These are phyloP conservation scores for Aspergillus ellipticus DNA, from an alignment of 495 filamentous ascomycete genomes.

Conservation along the genomic window DNA sequence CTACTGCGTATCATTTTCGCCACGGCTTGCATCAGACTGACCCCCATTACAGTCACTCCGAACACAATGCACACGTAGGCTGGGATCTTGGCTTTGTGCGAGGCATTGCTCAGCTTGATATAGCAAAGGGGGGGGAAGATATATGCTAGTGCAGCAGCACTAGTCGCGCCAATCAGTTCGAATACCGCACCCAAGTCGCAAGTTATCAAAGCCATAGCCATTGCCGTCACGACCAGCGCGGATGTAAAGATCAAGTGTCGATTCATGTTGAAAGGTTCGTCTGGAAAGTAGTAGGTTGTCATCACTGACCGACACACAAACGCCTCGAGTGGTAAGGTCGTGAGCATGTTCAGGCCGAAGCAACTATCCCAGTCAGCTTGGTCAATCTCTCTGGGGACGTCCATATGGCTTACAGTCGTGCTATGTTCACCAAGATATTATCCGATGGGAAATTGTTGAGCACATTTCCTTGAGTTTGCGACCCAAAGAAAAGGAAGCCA, in stretches of 20 bases:
- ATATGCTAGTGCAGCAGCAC: constrained; percentile 88
- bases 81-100: constrained; percentile 68
- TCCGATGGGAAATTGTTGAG: constrained; percentile 93
- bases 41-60: constrained; percentile 76
- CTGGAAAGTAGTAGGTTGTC: constrained; percentile 85
- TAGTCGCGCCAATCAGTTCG: constrained; percentile 92
- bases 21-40: constrained; percentile 73
- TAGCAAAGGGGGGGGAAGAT: constrained; percentile 94
- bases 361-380: constrained; percentile 43
- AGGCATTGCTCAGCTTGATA: constrained; percentile 73
- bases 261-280: constrained; percentile 73
- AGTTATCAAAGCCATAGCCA: constrained; percentile 72
- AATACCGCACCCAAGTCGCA: constrained; percentile 94
- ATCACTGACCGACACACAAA: constrained; percentile 98
- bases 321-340: constrained; percentile 89
- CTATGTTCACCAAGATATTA: constrained; percentile 90
- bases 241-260: constrained; percentile 85
- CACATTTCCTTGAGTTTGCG: constrained; percentile 88
- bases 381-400: background rate
- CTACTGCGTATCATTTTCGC: constrained; percentile 57
- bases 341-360: constrained; percentile 98
- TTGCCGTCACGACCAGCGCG: constrained; percentile 71
- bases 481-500: constrained; percentile 90
- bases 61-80: constrained; percentile 69
- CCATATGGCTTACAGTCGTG: constrained; percentile 59